Conservation (phyloP, 2,329 filamentous ascomycete genomes). For the Verticillium tricorpus region DNA sequence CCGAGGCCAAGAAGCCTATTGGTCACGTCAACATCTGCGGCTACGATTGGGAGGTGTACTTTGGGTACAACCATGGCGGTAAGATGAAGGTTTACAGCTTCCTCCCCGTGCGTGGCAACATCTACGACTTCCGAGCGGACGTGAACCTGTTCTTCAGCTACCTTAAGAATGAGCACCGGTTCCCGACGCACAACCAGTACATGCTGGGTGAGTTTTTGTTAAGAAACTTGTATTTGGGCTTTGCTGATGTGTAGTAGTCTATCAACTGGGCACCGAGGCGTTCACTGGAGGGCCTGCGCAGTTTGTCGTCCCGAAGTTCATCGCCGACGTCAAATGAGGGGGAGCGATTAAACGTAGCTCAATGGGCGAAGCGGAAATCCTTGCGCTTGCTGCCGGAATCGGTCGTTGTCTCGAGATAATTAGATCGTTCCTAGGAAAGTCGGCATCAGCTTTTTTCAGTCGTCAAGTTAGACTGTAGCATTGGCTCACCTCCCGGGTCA, state of each 20-base stretch:
- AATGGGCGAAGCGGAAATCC: slow-evolving; percentile 35
- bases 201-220: slow-evolving; percentile 15
- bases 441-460: slow-evolving; percentile 14
- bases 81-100: slow-evolving; percentile 52
- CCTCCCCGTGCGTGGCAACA: slow-evolving; percentile 22
- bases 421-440: slow-evolving; percentile 16
- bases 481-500: slow-evolving; percentile 35
- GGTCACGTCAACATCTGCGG: slow-evolving; percentile 11
- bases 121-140: slow-evolving; percentile 48
- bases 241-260: slow-evolving; percentile 10
- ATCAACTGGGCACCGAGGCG: slow-evolving; percentile 19
- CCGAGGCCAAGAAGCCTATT: slow-evolving; percentile 12
- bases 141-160: slow-evolving; percentile 50
- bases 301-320: slow-evolving; percentile 15
- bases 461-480: slow-evolving; percentile 14
- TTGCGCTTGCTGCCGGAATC: slow-evolving; percentile 40
- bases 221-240: background rate
- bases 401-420: slow-evolving; percentile 30
- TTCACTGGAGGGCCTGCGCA: slow-evolving; percentile 18
- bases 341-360: background rate
- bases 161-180: slow-evolving; percentile 35
- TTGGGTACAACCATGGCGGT: slow-evolving; percentile 43
- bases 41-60: slow-evolving; percentile 47
- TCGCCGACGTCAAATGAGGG: slow-evolving; percentile 11
- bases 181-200: slow-evolving; percentile 23